Evolutionary conservation across 305 asterid species (phyloP).

Genomic region (Fraxinus velutina): DNA sequence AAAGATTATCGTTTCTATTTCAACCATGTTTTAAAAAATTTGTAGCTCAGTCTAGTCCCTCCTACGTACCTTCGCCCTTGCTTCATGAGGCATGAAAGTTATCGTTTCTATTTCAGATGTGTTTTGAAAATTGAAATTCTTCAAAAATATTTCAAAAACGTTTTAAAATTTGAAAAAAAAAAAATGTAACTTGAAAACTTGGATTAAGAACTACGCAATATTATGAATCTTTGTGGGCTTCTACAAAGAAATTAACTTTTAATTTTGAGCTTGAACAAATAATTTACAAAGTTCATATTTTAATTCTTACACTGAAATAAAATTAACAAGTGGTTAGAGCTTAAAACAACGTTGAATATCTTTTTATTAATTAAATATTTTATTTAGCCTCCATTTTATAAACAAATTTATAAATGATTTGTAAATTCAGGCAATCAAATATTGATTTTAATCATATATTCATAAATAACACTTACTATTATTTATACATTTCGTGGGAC

Average conservation of each 20-base stretch:
- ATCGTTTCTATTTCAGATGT: neutral
- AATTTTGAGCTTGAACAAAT: neutral
- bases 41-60: no score
- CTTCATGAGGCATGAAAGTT: neutral
- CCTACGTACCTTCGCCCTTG: neutral
- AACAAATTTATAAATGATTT: neutral
- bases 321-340: neutral
- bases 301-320: neutral
- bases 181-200: no score
- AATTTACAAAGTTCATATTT: no score
- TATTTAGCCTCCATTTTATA: neutral
- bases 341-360: no score
- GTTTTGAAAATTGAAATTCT: no score
- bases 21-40: no score
- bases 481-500: no score
- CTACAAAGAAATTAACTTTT: neutral
- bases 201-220: neutral
- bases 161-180: no score
- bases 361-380: no score
- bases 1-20: no score
- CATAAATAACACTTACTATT: no score
- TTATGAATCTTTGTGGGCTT: neutral
- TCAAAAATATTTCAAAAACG: no score
- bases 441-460: neutral
- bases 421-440: neutral